Evolutionary conservation across 1,284 basidiomycete genomes (phyloP).

Genomic region (Vanrija sp.): DNA sequence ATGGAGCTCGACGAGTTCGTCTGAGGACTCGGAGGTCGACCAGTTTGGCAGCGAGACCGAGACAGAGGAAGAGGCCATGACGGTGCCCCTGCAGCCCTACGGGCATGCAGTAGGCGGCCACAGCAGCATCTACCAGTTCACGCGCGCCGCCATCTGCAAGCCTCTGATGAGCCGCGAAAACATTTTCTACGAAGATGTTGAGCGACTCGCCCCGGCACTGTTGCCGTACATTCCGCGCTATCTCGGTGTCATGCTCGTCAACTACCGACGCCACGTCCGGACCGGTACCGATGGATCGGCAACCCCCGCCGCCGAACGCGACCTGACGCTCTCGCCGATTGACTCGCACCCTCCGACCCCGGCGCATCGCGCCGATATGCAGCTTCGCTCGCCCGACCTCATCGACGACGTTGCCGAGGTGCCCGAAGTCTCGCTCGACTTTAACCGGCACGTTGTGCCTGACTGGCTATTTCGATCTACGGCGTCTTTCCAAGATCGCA

Average conservation of each 20-base stretch:
- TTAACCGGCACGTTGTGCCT: conserved; percentile 92
- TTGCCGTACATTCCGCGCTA: conserved; percentile 93
- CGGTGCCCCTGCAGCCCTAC: conserved; percentile 92
- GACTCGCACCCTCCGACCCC: conserved; percentile 33
- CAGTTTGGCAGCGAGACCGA: conserved; percentile 15
- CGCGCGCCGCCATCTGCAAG: conserved; percentile 97
- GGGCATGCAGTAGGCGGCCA: conserved; percentile 98
- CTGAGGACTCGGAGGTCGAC: background rate
- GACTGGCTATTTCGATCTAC: conserved; percentile 68
- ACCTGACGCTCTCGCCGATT: conserved; percentile 19
- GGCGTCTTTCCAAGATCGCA: conserved; percentile 3
- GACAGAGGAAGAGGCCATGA: conserved; percentile 57
- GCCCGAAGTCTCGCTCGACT: conserved; percentile 83
- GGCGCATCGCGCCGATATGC: conserved; percentile 4
- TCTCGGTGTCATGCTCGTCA: conserved; percentile 96
- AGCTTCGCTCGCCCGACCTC: background rate
- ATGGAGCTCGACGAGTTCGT: conserved; percentile 8
- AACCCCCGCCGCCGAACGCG: conserved; percentile 27
- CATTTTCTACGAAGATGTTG: conserved; percentile 95
- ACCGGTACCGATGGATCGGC: conserved; percentile 45
- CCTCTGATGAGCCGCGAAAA: conserved; percentile 95
- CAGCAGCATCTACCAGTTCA: conserved; percentile 96
- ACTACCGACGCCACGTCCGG: conserved; percentile 62
- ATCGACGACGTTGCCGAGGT: conserved; percentile 54
- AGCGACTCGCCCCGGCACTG: conserved; percentile 83